These are phyloP conservation scores for Talaromyces sp. DNA, from an alignment of 2,329 filamentous ascomycete genomes.

Conservation along the genomic window DNA sequence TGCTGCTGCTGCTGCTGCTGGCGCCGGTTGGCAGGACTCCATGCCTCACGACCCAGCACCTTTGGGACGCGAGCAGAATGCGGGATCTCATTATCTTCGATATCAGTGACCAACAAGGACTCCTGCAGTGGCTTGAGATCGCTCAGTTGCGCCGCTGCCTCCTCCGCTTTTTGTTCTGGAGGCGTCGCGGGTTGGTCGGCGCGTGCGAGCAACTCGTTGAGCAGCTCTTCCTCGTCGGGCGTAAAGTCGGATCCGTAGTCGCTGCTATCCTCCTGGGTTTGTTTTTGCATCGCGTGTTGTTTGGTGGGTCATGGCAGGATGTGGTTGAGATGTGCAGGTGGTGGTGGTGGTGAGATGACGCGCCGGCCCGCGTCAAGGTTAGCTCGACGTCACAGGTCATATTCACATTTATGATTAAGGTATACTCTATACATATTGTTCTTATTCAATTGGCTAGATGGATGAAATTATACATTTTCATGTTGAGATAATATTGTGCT, in stretches of 20 bases:
- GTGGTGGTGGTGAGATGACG: neutral
- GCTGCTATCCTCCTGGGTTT: constrained; percentile 30
- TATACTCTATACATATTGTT: too few species aligned
- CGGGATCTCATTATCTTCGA: constrained; percentile 39
- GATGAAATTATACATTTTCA: too few species aligned
- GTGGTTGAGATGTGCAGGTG: neutral
- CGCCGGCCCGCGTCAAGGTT: neutral
- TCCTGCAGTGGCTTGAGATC: constrained; percentile 17
- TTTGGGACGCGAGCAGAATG: constrained; percentile 35
- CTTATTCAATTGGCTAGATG: too few species aligned
- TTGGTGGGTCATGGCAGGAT: constrained; percentile 16
- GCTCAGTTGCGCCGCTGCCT: neutral
- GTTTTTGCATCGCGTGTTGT: neutral
- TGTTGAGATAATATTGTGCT: too few species aligned
- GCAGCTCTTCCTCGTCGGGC: constrained; percentile 50
- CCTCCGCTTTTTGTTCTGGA: constrained; percentile 11
- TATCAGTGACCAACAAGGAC: constrained; percentile 28
- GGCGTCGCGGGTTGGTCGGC: constrained; percentile 19
- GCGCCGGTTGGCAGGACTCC: constrained; percentile 22
- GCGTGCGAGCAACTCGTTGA: constrained; percentile 48
- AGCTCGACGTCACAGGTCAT: neutral
- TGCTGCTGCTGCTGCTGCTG: constrained; percentile 17
- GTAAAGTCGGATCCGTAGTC: constrained; percentile 63
- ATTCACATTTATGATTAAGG: too few species aligned
- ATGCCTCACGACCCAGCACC: constrained; percentile 35